Conservation (phyloP, 176 grass and related monocot genomes). For the Oryza meyeriana region DNA sequence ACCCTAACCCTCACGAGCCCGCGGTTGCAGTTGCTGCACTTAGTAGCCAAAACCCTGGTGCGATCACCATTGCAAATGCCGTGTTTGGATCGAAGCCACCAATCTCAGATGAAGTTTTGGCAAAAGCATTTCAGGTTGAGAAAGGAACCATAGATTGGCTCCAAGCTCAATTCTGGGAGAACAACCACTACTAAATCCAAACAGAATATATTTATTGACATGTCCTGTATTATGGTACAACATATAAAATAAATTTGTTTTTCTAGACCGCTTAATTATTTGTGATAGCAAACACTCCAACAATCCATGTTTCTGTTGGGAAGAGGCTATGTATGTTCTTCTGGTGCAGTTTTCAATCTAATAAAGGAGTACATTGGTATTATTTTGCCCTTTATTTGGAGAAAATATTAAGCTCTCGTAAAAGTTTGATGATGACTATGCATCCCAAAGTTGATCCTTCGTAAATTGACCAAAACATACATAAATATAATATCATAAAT, state of each 20-base stretch:
- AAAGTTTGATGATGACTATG: background rate
- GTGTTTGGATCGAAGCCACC: conserved; percentile 34
- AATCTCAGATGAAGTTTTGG: background rate
- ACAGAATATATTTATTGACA: background rate
- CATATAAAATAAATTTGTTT: background rate
- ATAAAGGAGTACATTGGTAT: background rate
- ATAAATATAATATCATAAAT: too few species aligned
- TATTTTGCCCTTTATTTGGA: background rate
- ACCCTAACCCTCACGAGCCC: background rate
- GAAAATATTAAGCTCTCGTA: background rate
- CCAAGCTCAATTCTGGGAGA: conserved; percentile 17
- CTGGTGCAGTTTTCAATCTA: background rate
- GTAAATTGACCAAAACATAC: too few species aligned
- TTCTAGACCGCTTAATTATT: background rate
- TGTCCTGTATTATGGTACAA: background rate
- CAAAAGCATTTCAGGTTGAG: conserved; percentile 20
- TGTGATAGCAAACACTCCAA: background rate
- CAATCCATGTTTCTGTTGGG: background rate
- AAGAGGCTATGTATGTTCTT: too few species aligned
- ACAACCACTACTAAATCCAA: background rate
- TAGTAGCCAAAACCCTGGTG: conserved; percentile 4
- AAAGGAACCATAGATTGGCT: conserved; percentile 36
- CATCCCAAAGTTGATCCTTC: too few species aligned
- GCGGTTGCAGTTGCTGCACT: conserved; percentile 9
- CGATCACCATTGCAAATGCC: conserved; percentile 6